phyloP scores from a whole-genome alignment of 345 rosid species.

The Ricinus communis region DNA sequence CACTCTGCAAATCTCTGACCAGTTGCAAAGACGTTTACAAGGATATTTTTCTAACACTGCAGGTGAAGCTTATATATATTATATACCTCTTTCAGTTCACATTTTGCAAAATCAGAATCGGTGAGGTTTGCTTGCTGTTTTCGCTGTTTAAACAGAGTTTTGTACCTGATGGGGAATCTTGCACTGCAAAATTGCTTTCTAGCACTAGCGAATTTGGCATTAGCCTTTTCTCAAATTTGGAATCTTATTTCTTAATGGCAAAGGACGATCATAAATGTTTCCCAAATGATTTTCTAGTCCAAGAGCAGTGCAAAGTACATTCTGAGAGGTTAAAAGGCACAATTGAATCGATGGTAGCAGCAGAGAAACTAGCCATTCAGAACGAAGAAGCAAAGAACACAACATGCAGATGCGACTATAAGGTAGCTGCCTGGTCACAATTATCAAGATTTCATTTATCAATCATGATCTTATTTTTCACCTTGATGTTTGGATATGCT shows the following conservation, averaged over 20 bases:
- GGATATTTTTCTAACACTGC: constrained; percentile 47
- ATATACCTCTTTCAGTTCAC: constrained; percentile 2
- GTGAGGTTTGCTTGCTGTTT: constrained; percentile 18
- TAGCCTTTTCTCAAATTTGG: constrained; percentile 64
- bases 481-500: constrained; percentile 51
- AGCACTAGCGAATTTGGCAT: constrained; percentile 51
- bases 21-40: constrained; percentile 51
- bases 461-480: constrained; percentile 38
- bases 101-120: not conserved
- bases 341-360: constrained; percentile 36
- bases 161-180: constrained; percentile 48
- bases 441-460: constrained; percentile 46
- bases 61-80: constrained; percentile 46
- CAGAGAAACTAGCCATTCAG: constrained; percentile 35
- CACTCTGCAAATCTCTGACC: constrained; percentile 45
- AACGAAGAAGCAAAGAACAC: constrained; percentile 35
- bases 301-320: constrained; percentile 54
- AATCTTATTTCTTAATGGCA: constrained; percentile 42
- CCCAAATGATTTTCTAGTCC: constrained; percentile 27
- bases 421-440: constrained; percentile 81
- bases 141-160: constrained; percentile 41
- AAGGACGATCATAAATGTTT: constrained; percentile 32
- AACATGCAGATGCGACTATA: constrained; percentile 34
- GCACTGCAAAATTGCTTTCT: constrained; percentile 48
- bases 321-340: constrained; percentile 43